Conservation (phyloP, 2,329 filamentous ascomycete genomes). For the Trichoderma simmonsii region DNA sequence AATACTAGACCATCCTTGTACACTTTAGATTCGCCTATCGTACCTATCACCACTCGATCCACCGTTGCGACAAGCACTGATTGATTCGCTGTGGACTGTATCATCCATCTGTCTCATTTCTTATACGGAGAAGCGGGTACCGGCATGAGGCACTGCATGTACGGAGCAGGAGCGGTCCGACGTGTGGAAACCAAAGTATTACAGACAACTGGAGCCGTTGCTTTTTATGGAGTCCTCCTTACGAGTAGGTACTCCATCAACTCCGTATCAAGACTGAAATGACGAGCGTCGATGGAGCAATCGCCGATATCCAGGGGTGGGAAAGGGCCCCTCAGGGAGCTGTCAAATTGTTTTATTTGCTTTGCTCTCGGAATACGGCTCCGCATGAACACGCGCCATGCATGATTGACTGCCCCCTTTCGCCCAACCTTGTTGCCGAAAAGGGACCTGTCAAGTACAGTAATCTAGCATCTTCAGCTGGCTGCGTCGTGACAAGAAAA, state of each 20-base stretch:
- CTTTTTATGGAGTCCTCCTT: neutral
- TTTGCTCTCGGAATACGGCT: neutral
- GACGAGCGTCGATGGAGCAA: neutral
- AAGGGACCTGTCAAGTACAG: neutral
- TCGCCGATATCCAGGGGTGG: neutral
- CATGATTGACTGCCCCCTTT: neutral
- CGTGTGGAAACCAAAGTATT: neutral
- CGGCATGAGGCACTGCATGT: neutral
- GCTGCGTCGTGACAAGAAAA: neutral
- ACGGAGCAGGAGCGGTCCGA: constrained; percentile 8
- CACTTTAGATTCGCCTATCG: constrained; percentile 10
- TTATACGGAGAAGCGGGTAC: neutral
- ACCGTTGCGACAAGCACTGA: constrained; percentile 1
- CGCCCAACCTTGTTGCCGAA: neutral
- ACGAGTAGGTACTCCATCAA: neutral
- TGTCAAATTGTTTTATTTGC: neutral
- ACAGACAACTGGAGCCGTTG: neutral
- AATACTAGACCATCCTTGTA: neutral
- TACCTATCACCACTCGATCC: constrained; percentile 8
- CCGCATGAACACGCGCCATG: neutral
- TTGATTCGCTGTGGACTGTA: neutral
- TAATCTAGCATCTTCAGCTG: neutral
- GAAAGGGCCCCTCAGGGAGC: neutral
- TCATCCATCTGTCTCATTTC: constrained; percentile 13
- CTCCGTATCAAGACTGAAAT: neutral